Evolutionary conservation across 2,329 filamentous ascomycete genomes (phyloP), one percentile per base, ranked within the genome.

Genomic region (Davidsoniella neocaledoniae): DNA sequence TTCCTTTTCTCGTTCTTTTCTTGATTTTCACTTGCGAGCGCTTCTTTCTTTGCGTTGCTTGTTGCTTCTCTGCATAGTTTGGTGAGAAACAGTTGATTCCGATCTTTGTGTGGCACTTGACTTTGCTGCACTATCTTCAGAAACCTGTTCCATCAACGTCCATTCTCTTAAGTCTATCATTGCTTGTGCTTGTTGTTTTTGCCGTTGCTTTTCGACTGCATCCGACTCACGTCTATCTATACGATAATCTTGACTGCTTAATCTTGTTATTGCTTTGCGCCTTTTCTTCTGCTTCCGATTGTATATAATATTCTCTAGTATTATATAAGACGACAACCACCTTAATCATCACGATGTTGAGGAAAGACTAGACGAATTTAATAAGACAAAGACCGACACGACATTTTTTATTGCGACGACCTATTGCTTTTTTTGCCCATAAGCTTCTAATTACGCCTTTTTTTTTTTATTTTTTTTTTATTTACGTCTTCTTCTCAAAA

Each of bases 81-180:
- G 29, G 12, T 33, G 29, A 33, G 29, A 33, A 33, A 33, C 29
- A 33, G 8, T 33, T 33, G 12, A 33, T 33, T 33, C 29, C 12
- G 29, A 12, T 33, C 8, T 23, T 33, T 33, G 29, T 33, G 29
- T 33, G 29, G 29, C 8, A 33, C 29, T 33, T 33, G 29, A 9
- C 29, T 33, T 33, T 33, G 12, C 29, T 33, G 8, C 12, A 33
- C 7, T 12, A 33, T 12, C 29, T 33, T 33, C 29, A 33, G 8
- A 33, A 33, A 33, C 29, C 48, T 17, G 41, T 40, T 19, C 36
- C 42, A 46, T 43, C 54, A 43, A 46, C 50, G 50, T 51, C 49
- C 49, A 43, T 46, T 52, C 53, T 50, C 39, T 54, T 52, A 33
- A 33, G 46, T 40, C 21, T 41, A 25, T 19, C 16, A 41, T 49